Conservation (phyloP, 176 grass and related monocot genomes). For the Bonia amplexicaulis region DNA sequence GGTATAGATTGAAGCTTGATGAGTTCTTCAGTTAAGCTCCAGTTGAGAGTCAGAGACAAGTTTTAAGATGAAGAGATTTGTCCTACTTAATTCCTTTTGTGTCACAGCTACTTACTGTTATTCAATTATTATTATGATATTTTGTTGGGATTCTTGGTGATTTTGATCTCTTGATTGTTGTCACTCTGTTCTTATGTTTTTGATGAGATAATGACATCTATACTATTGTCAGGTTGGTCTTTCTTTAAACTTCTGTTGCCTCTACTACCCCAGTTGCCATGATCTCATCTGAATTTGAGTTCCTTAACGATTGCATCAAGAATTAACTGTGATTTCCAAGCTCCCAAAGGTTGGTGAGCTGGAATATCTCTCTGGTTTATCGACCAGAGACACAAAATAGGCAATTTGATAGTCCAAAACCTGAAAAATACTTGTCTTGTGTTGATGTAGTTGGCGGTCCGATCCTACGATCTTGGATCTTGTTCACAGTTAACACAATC, state of each 20-base stretch:
- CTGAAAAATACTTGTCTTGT: neutral
- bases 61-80: conserved; percentile 51
- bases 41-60: conserved; percentile 34
- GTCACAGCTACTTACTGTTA: conserved; percentile 41
- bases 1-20: conserved; percentile 56
- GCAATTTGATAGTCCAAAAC: neutral
- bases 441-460: neutral
- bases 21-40: conserved; percentile 42
- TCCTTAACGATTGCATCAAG: neutral
- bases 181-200: neutral
- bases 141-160: conserved; percentile 1
- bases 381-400: neutral
- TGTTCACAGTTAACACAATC: neutral
- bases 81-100: conserved; percentile 35
- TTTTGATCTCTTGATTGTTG: conserved; percentile 4
- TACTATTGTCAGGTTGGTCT: neutral
- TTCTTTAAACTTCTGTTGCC: neutral
- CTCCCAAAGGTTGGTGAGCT: neutral
- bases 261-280: neutral
- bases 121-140: conserved; percentile 37
- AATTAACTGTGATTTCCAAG: neutral
- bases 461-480: neutral
- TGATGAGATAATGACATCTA: neutral
- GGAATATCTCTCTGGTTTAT: neutral
- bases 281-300: neutral